Evolutionary conservation across 208 protist species (phyloP).

Genomic region (Zelonia costaricensis): DNA sequence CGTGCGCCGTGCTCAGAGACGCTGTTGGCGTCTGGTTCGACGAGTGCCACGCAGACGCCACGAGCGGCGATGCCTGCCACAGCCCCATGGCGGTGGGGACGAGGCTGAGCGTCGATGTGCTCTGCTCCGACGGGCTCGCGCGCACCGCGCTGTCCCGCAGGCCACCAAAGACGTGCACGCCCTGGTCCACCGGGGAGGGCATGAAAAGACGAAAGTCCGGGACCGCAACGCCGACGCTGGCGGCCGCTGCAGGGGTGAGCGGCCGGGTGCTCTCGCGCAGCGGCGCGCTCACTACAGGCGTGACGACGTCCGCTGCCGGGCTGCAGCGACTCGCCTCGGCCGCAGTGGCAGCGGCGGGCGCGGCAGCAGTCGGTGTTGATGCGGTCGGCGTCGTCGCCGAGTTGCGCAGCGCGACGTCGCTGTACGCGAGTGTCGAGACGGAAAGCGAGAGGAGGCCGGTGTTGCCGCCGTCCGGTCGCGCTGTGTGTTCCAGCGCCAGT

Average conservation of each 20-base stretch:
- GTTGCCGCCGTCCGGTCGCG: slow-evolving; percentile 4
- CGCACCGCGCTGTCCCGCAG: slow-evolving; percentile 11
- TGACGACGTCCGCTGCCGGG: neutral
- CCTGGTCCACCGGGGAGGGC: slow-evolving; percentile 20
- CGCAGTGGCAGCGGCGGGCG: too few relatives aligned
- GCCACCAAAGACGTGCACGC: slow-evolving; percentile 2
- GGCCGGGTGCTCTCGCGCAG: neutral
- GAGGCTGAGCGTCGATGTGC: slow-evolving; percentile 18
- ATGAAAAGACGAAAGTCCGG: slow-evolving; percentile 20
- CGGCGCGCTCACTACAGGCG: neutral
- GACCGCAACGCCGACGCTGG: neutral
- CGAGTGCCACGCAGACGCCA: slow-evolving; percentile 14
- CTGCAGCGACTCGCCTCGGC: too few relatives aligned
- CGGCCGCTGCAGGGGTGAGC: neutral
- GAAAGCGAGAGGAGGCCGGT: neutral
- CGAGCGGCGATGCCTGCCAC: slow-evolving; percentile 19
- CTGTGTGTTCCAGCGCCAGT: slow-evolving; percentile 9
- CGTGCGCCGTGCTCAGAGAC: neutral
- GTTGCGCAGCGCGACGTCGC: neutral
- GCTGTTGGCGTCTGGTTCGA: slow-evolving; percentile 4
- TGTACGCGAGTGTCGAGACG: neutral
- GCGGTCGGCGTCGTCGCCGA: neutral
- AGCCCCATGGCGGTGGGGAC: slow-evolving; percentile 15
- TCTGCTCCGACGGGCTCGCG: slow-evolving; percentile 24
- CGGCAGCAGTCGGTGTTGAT: neutral